Conservation (phyloP, 805 yeast species). For the Cyberlindnera mrakii region DNA sequence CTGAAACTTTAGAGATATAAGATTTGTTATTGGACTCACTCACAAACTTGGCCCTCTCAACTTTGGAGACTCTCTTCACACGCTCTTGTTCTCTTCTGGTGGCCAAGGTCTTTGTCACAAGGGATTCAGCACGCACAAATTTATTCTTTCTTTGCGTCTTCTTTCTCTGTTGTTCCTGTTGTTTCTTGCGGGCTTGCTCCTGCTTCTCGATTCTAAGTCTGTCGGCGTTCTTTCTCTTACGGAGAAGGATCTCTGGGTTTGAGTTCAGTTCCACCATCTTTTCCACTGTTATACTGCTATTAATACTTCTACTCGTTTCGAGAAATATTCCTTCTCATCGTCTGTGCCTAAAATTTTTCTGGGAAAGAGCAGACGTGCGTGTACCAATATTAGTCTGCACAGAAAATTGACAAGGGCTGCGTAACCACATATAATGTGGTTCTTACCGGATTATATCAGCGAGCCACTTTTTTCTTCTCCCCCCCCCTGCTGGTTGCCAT, state of each 20-base stretch:
- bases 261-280: slow-evolving; percentile 41
- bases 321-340: not conserved
- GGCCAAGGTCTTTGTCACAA: slow-evolving; percentile 61
- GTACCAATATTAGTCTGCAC: not conserved
- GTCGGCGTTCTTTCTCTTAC: slow-evolving; percentile 76
- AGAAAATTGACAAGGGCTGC: not conserved
- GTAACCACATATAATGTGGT: not conserved
- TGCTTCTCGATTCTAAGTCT: slow-evolving; percentile 68
- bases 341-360: slow-evolving; percentile 2
- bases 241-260: slow-evolving; percentile 71
- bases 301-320: not conserved
- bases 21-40: slow-evolving; percentile 23
- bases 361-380: not conserved
- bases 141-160: slow-evolving; percentile 38
- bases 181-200: slow-evolving; percentile 50
- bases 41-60: slow-evolving; percentile 35
- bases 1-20: slow-evolving; percentile 27
- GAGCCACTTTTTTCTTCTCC: too few relatives aligned
- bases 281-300: too few relatives aligned
- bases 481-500: too few relatives aligned
- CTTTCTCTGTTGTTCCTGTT: slow-evolving; percentile 38
- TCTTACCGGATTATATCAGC: too few relatives aligned
- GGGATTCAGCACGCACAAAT: slow-evolving; percentile 69
- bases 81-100: slow-evolving; percentile 64
- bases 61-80: slow-evolving; percentile 53